Evolutionary conservation across 2,329 filamentous ascomycete genomes (phyloP), one percentile per base, ranked within the genome.

Genomic region (Lecanoromycetidae sp.): DNA sequence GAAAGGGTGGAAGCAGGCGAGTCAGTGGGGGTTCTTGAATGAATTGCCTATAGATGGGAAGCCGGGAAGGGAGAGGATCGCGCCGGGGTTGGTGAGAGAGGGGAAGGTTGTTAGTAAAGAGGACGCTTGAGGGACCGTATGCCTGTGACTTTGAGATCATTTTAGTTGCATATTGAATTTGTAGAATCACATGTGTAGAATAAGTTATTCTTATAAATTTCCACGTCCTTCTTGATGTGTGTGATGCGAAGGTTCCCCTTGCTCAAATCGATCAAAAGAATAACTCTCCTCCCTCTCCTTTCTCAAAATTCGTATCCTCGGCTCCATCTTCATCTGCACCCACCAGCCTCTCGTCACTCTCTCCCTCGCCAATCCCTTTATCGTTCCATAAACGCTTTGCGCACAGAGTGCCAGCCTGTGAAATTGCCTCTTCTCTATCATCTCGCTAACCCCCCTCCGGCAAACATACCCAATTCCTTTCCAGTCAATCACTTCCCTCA

Each of bases 21-120:
- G 46, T 27, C 50, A 52, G 23, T 60, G 57, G 58, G 50, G 52
- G 23, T 59, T 59, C 40, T 51, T 58, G 30, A 57, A 56, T 44
- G 57, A 57, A 29, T 38, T 57, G 35, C 50, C 50, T 5, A 10
- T 48, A 9, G 47, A 52, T 33, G 50, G 48, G 25, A 50, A 52
- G 35, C 47, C 47, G 3, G 50, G 47, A 10, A 30, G 44, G 32
- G 33, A 43, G 19, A 40, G 34, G 48, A 38, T 52, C n/a, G 37
- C 44, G 27, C 39, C 47, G 17, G 50, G 50, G 8, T 30, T 52
- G 25, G 36, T 52, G 7, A 52, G 33, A 23, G 50, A 52, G 8
- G 50, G 48, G n/a, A 50, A 45, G 35, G 44, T 52, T 3, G 26
- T 50, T 17, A 41, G 30, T 6, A 15, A 29, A 15, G 37, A 47